phyloP scores from a whole-genome alignment of 169 alveolate species.

The Babesia gibsoni region DNA sequence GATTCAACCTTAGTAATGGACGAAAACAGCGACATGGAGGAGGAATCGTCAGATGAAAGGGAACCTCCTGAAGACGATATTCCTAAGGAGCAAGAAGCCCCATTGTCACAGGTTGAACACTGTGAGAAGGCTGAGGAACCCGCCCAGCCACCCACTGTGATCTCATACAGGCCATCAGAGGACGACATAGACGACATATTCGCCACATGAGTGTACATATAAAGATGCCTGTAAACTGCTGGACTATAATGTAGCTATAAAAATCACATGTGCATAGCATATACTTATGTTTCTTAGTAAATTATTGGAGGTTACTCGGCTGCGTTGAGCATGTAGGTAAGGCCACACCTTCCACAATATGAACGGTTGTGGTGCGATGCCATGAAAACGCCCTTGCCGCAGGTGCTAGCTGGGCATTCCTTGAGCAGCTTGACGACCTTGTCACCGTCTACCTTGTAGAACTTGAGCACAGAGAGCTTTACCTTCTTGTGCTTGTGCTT shows the following conservation, averaged over 20 bases:
- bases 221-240: no score
- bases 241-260: no score
- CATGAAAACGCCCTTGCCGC: conserved; percentile 98
- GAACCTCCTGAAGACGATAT: neutral
- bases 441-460: conserved; percentile 95
- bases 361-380: conserved; percentile 97
- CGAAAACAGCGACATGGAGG: conserved; percentile 14
- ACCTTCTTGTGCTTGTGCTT: conserved; percentile 98
- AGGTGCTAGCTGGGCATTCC: conserved; percentile 90
- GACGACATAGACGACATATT: conserved; percentile 58
- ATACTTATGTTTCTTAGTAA: no score
- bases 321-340: conserved; percentile 81
- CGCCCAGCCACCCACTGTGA: neutral
- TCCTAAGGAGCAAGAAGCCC: neutral
- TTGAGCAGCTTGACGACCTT: conserved; percentile 91
- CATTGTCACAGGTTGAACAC: neutral
- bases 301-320: conserved; percentile 2
- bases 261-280: no score
- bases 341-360: conserved; percentile 97
- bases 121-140: neutral
- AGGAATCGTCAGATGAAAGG: neutral
- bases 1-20: neutral
- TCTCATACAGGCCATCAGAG: neutral
- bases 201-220: conserved; percentile 5
- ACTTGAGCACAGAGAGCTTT: conserved; percentile 93